Evolutionary conservation across 106 monocot species (phyloP).

Genomic region (Acorus gramineus): DNA sequence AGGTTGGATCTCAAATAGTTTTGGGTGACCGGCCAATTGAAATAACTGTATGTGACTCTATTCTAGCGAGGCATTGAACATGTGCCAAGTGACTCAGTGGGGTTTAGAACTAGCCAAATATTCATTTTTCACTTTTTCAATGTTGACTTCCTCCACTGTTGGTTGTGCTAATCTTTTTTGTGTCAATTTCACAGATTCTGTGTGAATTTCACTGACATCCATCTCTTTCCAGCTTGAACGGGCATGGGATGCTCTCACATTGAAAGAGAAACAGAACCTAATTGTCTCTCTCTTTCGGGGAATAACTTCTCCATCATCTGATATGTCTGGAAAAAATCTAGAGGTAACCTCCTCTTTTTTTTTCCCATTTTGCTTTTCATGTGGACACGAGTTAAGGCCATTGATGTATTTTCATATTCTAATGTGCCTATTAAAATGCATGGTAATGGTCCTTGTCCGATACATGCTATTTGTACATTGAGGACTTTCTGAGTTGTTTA

Average conservation of each 20-base stretch:
- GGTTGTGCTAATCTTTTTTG: not conserved
- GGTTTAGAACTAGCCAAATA: not conserved
- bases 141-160: too few relatives aligned
- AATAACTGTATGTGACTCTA: slow-evolving; percentile 59
- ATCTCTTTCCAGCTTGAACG: slow-evolving; percentile 69
- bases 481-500: too few relatives aligned
- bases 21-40: slow-evolving; percentile 96
- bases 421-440: not conserved
- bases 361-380: not conserved
- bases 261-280: slow-evolving; percentile 55
- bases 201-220: too few relatives aligned
- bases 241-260: slow-evolving; percentile 77
- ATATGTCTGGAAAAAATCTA: slow-evolving; percentile 10
- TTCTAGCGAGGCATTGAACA: not conserved
- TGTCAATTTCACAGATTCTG: not conserved
- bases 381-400: too few relatives aligned
- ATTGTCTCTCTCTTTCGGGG: slow-evolving; percentile 52
- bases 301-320: slow-evolving; percentile 40
- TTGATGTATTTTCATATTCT: slow-evolving; percentile 1
- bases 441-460: not conserved
- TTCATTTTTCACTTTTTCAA: too few relatives aligned
- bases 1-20: slow-evolving; percentile 79
- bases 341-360: slow-evolving; percentile 20
- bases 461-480: too few relatives aligned
- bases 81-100: not conserved